Evolutionary conservation across 2,329 filamentous ascomycete species (phyloP).

Genomic region (Aspergillus quadricinctus): DNA sequence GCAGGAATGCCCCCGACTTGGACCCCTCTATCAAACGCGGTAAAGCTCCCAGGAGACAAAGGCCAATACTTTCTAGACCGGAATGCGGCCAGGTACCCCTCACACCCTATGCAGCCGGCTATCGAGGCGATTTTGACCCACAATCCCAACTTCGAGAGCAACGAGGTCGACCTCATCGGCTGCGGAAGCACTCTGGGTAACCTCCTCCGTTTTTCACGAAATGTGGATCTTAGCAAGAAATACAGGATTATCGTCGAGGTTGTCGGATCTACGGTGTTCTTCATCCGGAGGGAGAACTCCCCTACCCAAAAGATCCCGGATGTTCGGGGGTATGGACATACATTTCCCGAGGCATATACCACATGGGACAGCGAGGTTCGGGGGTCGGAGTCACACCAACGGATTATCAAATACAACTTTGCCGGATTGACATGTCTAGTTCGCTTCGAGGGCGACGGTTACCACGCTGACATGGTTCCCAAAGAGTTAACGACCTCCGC

Average conservation of each 20-base stretch:
- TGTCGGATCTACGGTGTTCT: constrained; percentile 56
- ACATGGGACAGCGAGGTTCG: constrained; percentile 55
- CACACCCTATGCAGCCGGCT: constrained; percentile 43
- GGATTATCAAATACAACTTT: constrained; percentile 57
- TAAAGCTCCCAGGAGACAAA: constrained; percentile 40
- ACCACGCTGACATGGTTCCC: constrained; percentile 28
- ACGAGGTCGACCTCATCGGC: constrained; percentile 51
- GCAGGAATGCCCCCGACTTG: constrained; percentile 50
- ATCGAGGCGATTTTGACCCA: constrained; percentile 40
- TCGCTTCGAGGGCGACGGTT: constrained; percentile 58
- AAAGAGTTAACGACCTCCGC: neutral
- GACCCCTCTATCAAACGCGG: constrained; percentile 39
- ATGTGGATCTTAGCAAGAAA: constrained; percentile 31
- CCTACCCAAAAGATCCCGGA: constrained; percentile 53
- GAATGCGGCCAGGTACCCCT: constrained; percentile 30
- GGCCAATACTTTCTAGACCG: constrained; percentile 46
- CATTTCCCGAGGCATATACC: constrained; percentile 64
- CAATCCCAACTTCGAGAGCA: constrained; percentile 32
- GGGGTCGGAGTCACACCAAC: constrained; percentile 58
- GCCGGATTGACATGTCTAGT: constrained; percentile 50
- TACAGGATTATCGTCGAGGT: constrained; percentile 59
- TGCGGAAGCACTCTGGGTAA: constrained; percentile 62
- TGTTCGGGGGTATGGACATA: constrained; percentile 60
- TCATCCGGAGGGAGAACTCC: constrained; percentile 59
- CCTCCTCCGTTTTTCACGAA: constrained; percentile 54